A percentile compares a stretch with the other conserved stretches of the same genome.
Conservation (phyloP, 371 early-diverging fungal species). For the Capillidium heterosporum region DNA sequence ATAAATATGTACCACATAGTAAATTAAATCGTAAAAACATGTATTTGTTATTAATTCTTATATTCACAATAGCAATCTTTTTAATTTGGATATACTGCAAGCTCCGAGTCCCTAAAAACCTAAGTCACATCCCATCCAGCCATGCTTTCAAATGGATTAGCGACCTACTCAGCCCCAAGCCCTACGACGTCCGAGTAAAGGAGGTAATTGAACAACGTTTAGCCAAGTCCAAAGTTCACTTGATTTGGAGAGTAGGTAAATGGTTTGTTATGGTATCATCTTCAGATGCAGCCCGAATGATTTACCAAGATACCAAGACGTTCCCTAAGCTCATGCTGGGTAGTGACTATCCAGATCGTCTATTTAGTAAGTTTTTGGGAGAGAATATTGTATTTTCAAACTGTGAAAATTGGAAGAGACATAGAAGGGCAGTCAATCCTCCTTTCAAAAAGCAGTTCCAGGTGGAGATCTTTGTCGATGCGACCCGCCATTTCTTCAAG, state of each 20-base stretch:
- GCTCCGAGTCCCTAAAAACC: not conserved
- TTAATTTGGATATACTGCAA: too few species aligned
- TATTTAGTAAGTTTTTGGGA: constrained; percentile 6
- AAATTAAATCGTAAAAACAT: too few species aligned
- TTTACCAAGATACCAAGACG: not conserved
- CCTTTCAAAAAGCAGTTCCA: constrained; percentile 7
- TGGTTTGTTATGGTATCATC: not conserved
- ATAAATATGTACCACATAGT: too few species aligned
- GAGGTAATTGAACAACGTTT: not conserved
- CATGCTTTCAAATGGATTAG: not conserved
- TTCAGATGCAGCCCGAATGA: not conserved
- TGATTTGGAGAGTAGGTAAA: not conserved
- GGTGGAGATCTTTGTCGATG: not conserved
- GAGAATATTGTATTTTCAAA: constrained; percentile 10
- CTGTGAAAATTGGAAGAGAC: constrained; percentile 12
- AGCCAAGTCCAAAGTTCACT: not conserved
- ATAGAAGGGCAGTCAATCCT: constrained; percentile 14
- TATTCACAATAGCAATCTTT: too few species aligned
- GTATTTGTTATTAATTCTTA: too few species aligned
- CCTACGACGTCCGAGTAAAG: not conserved
- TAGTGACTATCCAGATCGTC: not conserved
- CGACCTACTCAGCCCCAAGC: not conserved
- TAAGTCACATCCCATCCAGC: not conserved
- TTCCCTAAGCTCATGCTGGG: not conserved
- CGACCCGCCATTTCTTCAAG: not conserved